Evolutionary conservation across 2,329 filamentous ascomycete genomes (phyloP).

Genomic region (Ceratocystis papillata): DNA sequence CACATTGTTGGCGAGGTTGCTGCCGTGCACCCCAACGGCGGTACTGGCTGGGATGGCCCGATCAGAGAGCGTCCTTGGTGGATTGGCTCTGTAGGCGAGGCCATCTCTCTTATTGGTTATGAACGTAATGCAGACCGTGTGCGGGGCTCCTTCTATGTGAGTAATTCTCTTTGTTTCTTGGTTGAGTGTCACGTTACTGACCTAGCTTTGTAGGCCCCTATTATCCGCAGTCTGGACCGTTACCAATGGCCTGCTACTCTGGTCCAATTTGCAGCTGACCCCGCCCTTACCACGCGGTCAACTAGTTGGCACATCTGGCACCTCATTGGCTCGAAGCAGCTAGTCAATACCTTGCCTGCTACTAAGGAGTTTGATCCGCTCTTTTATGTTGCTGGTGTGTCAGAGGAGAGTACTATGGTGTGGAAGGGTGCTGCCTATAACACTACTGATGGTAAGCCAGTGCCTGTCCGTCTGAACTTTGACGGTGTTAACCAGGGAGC

Average conservation of each 20-base stretch:
- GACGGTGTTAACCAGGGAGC: conserved; percentile 35
- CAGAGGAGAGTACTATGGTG: conserved; percentile 35
- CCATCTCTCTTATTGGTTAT: conserved; percentile 52
- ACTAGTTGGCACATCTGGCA: conserved; percentile 43
- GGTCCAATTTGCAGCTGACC: conserved; percentile 40
- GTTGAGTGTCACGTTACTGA: background rate
- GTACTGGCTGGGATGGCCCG: conserved; percentile 37
- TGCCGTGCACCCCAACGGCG: conserved; percentile 42
- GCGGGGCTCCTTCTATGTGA: conserved; percentile 40
- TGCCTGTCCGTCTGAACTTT: conserved; percentile 39
- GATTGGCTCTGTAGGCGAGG: conserved; percentile 53
- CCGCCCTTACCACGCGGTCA: conserved; percentile 39
- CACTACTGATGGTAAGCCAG: conserved; percentile 36
- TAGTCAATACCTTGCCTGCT: conserved; percentile 39
- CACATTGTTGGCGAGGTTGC: conserved; percentile 43
- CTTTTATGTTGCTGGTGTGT: conserved; percentile 42
- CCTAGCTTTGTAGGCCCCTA: conserved; percentile 32
- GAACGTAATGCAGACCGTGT: conserved; percentile 54
- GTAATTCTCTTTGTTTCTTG: background rate
- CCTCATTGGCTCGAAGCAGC: conserved; percentile 38
- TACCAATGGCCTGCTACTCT: conserved; percentile 45
- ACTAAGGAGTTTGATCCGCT: conserved; percentile 36
- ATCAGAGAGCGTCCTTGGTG: conserved; percentile 43
- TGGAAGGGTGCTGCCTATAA: conserved; percentile 47
- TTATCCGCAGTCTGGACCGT: conserved; percentile 40